These are phyloP conservation scores for Aspergillus ruber DNA, from an alignment of 2,329 filamentous ascomycete species.

Conservation along the genomic window DNA sequence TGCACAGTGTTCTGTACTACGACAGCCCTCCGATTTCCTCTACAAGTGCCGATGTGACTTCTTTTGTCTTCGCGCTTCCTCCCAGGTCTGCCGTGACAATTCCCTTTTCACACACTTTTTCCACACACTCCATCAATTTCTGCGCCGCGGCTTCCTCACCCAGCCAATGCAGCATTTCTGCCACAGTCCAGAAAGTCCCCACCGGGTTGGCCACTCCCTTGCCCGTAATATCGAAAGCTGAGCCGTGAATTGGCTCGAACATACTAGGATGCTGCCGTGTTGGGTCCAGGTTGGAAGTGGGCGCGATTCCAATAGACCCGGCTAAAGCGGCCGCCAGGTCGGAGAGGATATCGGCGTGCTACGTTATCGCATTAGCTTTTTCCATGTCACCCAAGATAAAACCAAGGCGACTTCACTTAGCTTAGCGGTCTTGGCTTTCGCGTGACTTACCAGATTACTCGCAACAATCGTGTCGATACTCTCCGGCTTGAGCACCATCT, in stretches of 20 bases:
- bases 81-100: constrained; percentile 56
- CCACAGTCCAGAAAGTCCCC: constrained; percentile 63
- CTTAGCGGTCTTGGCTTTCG: too few relatives aligned
- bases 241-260: constrained; percentile 60
- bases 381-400: not conserved
- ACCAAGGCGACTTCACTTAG: too few relatives aligned
- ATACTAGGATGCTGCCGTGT: constrained; percentile 54
- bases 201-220: constrained; percentile 57
- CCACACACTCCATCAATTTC: constrained; percentile 53
- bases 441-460: constrained; percentile 46
- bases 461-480: constrained; percentile 58
- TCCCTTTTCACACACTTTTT: constrained; percentile 52
- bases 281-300: constrained; percentile 63
- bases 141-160: constrained; percentile 53
- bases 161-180: constrained; percentile 62
- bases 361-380: constrained; percentile 16
- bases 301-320: constrained; percentile 66
- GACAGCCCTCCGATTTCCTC: constrained; percentile 43
- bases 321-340: constrained; percentile 65
- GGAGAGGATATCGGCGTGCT: constrained; percentile 60
- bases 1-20: not conserved
- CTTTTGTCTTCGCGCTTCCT: constrained; percentile 50
- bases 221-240: constrained; percentile 59
- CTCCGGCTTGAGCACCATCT: constrained; percentile 57
- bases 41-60: constrained; percentile 54